These are phyloP conservation scores for Xylariaceae sp. DNA, from an alignment of 2,329 filamentous ascomycete species.

Conservation along the genomic window DNA sequence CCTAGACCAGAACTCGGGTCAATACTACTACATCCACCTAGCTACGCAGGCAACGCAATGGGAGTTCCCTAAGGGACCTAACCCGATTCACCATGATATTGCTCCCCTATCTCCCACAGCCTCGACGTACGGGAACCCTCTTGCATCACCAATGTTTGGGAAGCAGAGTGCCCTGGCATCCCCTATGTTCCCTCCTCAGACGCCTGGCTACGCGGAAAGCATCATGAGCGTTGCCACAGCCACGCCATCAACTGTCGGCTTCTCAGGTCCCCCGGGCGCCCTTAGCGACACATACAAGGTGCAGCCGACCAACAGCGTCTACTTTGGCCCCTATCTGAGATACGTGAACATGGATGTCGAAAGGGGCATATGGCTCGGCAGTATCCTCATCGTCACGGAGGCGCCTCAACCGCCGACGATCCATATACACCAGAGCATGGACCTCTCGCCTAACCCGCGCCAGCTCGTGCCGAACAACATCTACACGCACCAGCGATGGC, in stretches of 20 bases:
- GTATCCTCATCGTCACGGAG: slow-evolving; percentile 88
- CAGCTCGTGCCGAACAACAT: slow-evolving; percentile 79
- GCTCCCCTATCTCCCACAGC: slow-evolving; percentile 75
- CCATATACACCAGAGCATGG: slow-evolving; percentile 82
- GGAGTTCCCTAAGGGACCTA: slow-evolving; percentile 97
- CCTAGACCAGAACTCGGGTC: slow-evolving; percentile 87
- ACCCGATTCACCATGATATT: slow-evolving; percentile 75
- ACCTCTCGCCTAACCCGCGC: slow-evolving; percentile 85
- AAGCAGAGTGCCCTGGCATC: slow-evolving; percentile 65
- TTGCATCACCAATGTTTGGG: slow-evolving; percentile 61
- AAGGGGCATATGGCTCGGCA: slow-evolving; percentile 82
- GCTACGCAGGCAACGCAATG: slow-evolving; percentile 94
- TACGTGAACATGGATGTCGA: slow-evolving; percentile 98
- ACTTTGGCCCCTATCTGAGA: slow-evolving; percentile 91
- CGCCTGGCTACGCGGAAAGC: slow-evolving; percentile 76
- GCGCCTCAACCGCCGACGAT: slow-evolving; percentile 89
- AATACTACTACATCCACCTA: slow-evolving; percentile 98
- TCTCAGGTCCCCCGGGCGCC: slow-evolving; percentile 78
- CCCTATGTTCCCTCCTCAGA: slow-evolving; percentile 75
- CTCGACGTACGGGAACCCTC: slow-evolving; percentile 67
- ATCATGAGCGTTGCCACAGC: slow-evolving; percentile 71
- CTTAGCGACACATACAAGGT: slow-evolving; percentile 94
- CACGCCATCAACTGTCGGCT: slow-evolving; percentile 71
- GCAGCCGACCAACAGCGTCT: slow-evolving; percentile 88
- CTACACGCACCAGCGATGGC: slow-evolving; percentile 85